Base-by-base conservation (phyloP, 2,329 filamentous ascomycete genomes). In the Aspergillus puulaauensis region DNA sequence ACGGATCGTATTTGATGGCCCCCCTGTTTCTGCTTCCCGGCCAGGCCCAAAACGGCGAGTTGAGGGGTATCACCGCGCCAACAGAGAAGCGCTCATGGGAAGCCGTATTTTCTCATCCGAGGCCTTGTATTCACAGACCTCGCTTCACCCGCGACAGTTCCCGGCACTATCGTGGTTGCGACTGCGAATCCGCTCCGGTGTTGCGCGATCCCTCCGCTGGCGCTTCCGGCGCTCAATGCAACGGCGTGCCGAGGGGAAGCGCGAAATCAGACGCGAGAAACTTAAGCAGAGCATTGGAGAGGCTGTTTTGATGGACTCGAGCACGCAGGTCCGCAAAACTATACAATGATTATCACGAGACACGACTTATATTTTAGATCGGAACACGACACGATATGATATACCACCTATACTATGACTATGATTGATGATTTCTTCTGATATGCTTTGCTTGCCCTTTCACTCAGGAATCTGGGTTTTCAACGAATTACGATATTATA, bases 261-360 rank as follows among this genome's bases (percentile, higher is more conserved):
- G 78, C 52, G 82, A 86, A 68, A 80, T 78, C 61, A 73, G 81
- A 58, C 75, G 84, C 59, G 77, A 82, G 60, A 77, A 73, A 57
- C 71, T 87, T 51, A 79, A 83, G 61, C 77, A 78, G 55, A 83
- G 78, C 55, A 87, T 87, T 24, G 58, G 64, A 33, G 63, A 62
- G n/a, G 63, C 62, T 1, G 58, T 62, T 4, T 35, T 65, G 40
- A 50, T 66, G 52, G 59, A 61, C 39, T 65, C 60, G 21, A 66
- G 63, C 60, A 64, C 54, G 19, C 58, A 64, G 37, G 48, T 62
- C 3, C 41, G 54, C 11, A 57, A 49, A 27, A 54, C 58, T 24
- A 52, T 54, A 23, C 40, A 52, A 47, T 61, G 47, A 45, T 49
- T 19, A 53, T 60, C 39, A 63, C 40, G 53, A 56, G 50, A 59